Base-by-base conservation (phyloP, 495 filamentous ascomycete genomes). In the Aspergillus wentii region DNA sequence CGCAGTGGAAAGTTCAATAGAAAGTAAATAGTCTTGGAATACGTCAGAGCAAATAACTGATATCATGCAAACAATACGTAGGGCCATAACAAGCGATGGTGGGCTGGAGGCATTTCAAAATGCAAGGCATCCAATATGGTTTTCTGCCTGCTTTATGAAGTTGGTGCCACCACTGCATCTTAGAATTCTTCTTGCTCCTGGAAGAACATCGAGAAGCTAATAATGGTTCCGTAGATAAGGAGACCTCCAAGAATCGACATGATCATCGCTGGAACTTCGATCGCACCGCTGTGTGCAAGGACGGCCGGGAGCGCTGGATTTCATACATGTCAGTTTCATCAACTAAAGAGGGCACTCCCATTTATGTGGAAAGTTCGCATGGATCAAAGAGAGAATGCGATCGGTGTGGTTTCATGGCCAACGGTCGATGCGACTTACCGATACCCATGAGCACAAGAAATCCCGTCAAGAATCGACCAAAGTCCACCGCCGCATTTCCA, bases 381-480 rank as follows among this genome's bases (percentile, higher is more conserved):
- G n/a, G n/a, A n/a, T n/a, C n/a, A n/a, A n/a, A n/a, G n/a, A n/a
- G n/a, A n/a, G n/a, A n/a, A n/a, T n/a, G n/a, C n/a, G n/a, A n/a
- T n/a, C n/a, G n/a, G n/a, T n/a, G n/a, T n/a, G n/a, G n/a, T n/a
- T n/a, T n/a, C n/a, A n/a, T n/a, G n/a, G n/a, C n/a, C n/a, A n/a
- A n/a, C n/a, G n/a, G n/a, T n/a, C 17, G 21, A 40, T 20, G 13
- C 15, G 22, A 79, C 86, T 46, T 72, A 98, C 92, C 92, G 64
- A 98, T 80, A 9, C 92, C 92, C 89, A 95, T 95, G 20, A 96
- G 75, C n/a, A 97, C 89, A 64, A 98, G 66, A 48, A 97, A 96
- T 1, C 94, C 92, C 1, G 92, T 98, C 61, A 87, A 75, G 64
- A 97, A 98, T 44, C 88, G 75, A 20, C 92, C 92, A 60, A 98